These are phyloP conservation scores for Conidiobolus coronatus DNA, from an alignment of 371 early-diverging fungal species.

Conservation along the genomic window DNA sequence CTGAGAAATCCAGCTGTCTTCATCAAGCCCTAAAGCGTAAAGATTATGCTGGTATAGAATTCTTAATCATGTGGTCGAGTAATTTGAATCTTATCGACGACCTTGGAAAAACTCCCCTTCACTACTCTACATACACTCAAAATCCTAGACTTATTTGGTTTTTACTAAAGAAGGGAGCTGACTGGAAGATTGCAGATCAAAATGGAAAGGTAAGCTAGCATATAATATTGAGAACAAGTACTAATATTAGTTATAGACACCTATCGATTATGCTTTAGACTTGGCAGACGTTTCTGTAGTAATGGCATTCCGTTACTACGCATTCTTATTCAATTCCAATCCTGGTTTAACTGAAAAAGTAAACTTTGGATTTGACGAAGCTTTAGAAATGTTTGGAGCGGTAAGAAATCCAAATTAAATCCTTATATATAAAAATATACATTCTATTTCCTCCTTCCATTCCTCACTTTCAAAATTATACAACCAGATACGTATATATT, in stretches of 20 bases:
- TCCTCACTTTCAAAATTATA: too few relatives aligned
- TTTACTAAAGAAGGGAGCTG: background rate
- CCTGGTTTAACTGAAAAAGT: background rate
- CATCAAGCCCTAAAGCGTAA: conserved; percentile 33
- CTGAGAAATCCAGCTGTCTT: conserved; percentile 23
- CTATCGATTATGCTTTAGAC: conserved; percentile 1
- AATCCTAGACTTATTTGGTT: conserved; percentile 2
- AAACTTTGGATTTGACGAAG: background rate
- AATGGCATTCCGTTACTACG: conserved; percentile 4
- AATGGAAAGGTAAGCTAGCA: background rate
- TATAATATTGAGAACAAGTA: background rate
- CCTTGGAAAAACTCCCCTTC: conserved; percentile 48
- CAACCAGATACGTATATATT: too few relatives aligned
- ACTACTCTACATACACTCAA: conserved; percentile 9
- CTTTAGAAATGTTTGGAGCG: background rate
- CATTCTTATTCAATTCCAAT: conserved; percentile 1
- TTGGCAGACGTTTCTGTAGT: conserved; percentile 1
- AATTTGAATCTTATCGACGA: conserved; percentile 33
- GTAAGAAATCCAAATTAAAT: background rate
- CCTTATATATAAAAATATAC: too few relatives aligned
- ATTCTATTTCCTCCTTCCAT: too few relatives aligned
- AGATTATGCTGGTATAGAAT: conserved; percentile 34
- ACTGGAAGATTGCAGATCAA: background rate
- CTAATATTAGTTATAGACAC: background rate
- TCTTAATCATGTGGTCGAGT: conserved; percentile 38